Evolutionary conservation across 495 filamentous ascomycete species (phyloP).

Genomic region (Jackrogersella minutella): DNA sequence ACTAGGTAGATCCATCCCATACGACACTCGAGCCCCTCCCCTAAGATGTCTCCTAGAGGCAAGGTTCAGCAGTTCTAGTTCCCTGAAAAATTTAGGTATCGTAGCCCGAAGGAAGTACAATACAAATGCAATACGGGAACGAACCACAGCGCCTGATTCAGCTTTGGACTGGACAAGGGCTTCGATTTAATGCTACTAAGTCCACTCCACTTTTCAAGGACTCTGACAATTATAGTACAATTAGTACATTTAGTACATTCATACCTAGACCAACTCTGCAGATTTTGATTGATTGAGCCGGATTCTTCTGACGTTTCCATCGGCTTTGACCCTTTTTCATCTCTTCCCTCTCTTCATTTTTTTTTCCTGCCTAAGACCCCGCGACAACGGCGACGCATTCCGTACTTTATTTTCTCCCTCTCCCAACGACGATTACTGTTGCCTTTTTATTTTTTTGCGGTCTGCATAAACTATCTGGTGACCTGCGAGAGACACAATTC

Average conservation of each 20-base stretch:
- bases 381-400: constrained; percentile 43
- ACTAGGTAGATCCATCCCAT: too few relatives aligned
- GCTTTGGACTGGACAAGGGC: constrained; percentile 4
- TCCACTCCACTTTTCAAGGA: constrained; percentile 17
- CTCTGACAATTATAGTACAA: constrained; percentile 28
- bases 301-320: constrained; percentile 60
- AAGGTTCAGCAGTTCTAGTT: constrained; percentile 4
- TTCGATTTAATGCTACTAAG: constrained; percentile 2
- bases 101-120: too few relatives aligned
- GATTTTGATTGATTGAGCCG: constrained; percentile 55
- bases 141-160: constrained; percentile 7
- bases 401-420: constrained; percentile 29
- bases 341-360: constrained; percentile 42
- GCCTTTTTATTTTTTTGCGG: constrained; percentile 17
- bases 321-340: constrained; percentile 49
- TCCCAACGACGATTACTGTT: constrained; percentile 30
- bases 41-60: constrained; percentile 6
- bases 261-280: too few relatives aligned
- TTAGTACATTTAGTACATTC: too few relatives aligned
- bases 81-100: constrained; percentile 11
- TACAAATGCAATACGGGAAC: too few relatives aligned
- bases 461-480: constrained; percentile 2
- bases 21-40: constrained; percentile 24
- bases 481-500: constrained; percentile 6
- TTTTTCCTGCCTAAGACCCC: constrained; percentile 40